Percentiles rank a stretch among this genome's conserved stretches.
Conservation (phyloP, 1,284 basidiomycete genomes). For the Schizopora paradoxa region DNA sequence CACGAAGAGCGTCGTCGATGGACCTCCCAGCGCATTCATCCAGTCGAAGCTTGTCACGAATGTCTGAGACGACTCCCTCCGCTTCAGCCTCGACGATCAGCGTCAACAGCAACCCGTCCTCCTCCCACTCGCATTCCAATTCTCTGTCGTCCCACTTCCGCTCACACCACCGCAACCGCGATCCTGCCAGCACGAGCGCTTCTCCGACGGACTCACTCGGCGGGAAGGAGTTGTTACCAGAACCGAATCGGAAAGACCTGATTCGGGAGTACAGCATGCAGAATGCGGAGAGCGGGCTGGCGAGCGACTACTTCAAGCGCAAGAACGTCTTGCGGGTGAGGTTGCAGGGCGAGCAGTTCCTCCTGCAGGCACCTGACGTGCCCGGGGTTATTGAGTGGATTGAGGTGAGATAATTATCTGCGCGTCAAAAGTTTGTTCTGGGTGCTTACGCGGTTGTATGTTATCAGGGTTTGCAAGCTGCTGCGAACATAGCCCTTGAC, state of each 20-base stretch:
- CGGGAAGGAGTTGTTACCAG: constrained; percentile 24
- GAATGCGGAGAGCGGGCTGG: constrained; percentile 87
- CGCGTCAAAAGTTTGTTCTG: not conserved
- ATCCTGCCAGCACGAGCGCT: not conserved
- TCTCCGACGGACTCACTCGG: constrained; percentile 2
- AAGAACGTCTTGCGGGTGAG: constrained; percentile 93
- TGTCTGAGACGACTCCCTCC: constrained; percentile 7
- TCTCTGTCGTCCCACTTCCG: not conserved
- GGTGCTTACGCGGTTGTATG: constrained; percentile 11
- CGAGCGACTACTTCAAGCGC: constrained; percentile 92
- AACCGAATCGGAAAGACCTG: constrained; percentile 44
- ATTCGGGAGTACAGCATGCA: constrained; percentile 78
- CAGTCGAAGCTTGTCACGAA: constrained; percentile 1
- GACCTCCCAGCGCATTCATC: no score
- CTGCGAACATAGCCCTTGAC: constrained; percentile 90
- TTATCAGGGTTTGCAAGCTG: constrained; percentile 78
- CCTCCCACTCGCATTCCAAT: constrained; percentile 9
- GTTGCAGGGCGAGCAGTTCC: constrained; percentile 93
- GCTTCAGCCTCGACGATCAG: constrained; percentile 2
- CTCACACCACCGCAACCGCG: not conserved
- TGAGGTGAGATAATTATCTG: constrained; percentile 54
- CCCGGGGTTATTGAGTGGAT: constrained; percentile 92
- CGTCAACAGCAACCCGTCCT: constrained; percentile 4
- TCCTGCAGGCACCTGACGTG: constrained; percentile 87
- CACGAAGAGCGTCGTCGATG: no score